phyloP scores from a whole-genome alignment of 139 green algal genomes.

The Chloropicon primus region DNA sequence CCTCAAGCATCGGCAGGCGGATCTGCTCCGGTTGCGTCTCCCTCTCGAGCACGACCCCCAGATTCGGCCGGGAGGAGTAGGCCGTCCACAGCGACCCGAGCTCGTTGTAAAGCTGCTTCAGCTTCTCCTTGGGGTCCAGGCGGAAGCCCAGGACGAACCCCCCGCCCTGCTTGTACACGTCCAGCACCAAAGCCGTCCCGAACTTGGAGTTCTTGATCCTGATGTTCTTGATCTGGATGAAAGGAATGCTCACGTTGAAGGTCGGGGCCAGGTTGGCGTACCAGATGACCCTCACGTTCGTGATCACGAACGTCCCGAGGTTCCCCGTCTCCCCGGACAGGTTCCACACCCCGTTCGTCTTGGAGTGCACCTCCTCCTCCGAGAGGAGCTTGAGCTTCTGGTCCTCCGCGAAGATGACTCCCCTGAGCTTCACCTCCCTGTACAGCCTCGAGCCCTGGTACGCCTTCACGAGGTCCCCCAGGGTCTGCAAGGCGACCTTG shows the following conservation, averaged over 20 bases:
- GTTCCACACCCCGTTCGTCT: constrained; percentile 47
- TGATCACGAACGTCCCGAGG: constrained; percentile 58
- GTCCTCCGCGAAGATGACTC: constrained; percentile 33
- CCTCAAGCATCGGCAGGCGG: background rate
- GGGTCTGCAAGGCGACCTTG: constrained; percentile 13
- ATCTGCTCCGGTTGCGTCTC: background rate
- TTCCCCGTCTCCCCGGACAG: constrained; percentile 53
- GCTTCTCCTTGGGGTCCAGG: constrained; percentile 40
- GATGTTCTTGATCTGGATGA: constrained; percentile 41
- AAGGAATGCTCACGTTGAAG: constrained; percentile 66
- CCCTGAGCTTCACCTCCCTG: constrained; percentile 45
- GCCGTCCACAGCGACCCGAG: background rate
- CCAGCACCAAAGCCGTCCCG: constrained; percentile 51
- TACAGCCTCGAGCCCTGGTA: constrained; percentile 53
- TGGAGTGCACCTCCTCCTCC: constrained; percentile 43
- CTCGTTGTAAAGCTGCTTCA: background rate
- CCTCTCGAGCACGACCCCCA: background rate
- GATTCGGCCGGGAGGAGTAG: background rate
- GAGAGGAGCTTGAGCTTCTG: constrained; percentile 50
- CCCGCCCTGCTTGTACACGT: constrained; percentile 32
- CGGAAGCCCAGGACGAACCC: constrained; percentile 63
- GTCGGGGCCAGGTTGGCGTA: constrained; percentile 38
- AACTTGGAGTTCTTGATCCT: constrained; percentile 56
- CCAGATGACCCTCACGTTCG: constrained; percentile 58
- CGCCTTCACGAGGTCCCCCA: constrained; percentile 34